phyloP scores from a whole-genome alignment of 805 yeast genomes.

The Priceomyces fermenticarens region DNA sequence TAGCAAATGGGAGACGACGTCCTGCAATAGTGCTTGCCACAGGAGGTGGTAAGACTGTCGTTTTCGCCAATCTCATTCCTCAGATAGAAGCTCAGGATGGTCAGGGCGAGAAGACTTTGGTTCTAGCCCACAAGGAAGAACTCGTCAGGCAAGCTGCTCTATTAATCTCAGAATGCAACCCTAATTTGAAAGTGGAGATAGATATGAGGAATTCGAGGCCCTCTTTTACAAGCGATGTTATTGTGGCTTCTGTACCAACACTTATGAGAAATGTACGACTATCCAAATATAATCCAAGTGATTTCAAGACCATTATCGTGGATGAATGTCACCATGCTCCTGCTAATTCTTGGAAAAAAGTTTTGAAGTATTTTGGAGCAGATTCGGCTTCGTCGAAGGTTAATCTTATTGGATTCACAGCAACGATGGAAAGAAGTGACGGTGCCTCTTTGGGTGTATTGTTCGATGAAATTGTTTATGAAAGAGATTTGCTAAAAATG shows the following conservation, averaged over 20 bases:
- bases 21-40: conserved; percentile 87
- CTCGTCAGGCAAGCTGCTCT: conserved; percentile 66
- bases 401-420: conserved; percentile 80
- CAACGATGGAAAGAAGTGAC: conserved; percentile 82
- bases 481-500: conserved; percentile 63
- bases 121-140: conserved; percentile 81
- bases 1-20: conserved; percentile 45
- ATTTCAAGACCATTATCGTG: conserved; percentile 70
- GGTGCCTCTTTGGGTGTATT: conserved; percentile 52
- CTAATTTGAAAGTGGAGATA: conserved; percentile 51
- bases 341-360: conserved; percentile 59
- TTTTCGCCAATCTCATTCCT: conserved; percentile 59
- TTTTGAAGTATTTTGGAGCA: conserved; percentile 60
- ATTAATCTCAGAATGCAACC: conserved; percentile 46
- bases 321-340: conserved; percentile 95
- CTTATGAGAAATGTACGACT: conserved; percentile 48
- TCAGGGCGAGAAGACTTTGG: conserved; percentile 43
- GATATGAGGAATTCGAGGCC: conserved; percentile 65
- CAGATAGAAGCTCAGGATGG: conserved; percentile 23
- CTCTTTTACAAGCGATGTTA: conserved; percentile 51
- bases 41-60: conserved; percentile 92
- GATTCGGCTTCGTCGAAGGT: conserved; percentile 37
- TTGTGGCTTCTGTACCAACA: conserved; percentile 77
- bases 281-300: conserved; percentile 49
- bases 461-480: conserved; percentile 73